Percentiles rank a stretch among this genome's conserved stretches.
Evolutionary conservation across 352 stramenopile species (phyloP).

Genomic region (Phytophthora fragariae): DNA sequence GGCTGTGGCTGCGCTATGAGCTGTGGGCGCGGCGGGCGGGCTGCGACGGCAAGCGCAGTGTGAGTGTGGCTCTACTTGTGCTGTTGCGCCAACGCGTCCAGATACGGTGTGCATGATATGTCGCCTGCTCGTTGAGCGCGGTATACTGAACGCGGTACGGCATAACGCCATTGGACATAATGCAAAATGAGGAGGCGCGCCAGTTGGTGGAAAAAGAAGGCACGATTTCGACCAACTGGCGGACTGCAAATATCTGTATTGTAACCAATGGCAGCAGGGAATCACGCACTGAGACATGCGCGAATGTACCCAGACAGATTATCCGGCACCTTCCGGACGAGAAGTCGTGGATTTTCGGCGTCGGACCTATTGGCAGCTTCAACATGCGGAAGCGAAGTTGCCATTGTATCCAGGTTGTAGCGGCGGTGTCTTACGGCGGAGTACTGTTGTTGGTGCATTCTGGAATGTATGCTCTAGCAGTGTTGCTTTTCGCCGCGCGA

Average conservation of each 20-base stretch:
- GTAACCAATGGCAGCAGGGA: neutral
- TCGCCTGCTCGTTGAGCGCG: slow-evolving; percentile 35
- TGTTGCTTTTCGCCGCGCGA: slow-evolving; percentile 18
- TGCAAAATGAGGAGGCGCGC: neutral
- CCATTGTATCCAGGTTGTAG: neutral
- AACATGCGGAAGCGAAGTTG: neutral
- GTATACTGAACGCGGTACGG: slow-evolving; percentile 5
- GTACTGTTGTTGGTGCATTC: neutral
- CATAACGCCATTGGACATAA: neutral
- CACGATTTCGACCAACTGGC: neutral
- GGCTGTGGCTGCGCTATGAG: neutral
- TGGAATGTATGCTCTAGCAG: neutral
- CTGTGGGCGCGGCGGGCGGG: neutral
- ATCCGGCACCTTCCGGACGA: neutral
- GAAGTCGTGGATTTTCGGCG: neutral
- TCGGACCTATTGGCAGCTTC: slow-evolving; percentile 2
- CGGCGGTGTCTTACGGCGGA: neutral
- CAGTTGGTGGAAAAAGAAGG: neutral
- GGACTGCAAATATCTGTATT: neutral
- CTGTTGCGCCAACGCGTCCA: slow-evolving; percentile 9
- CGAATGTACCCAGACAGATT: neutral
- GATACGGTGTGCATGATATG: slow-evolving; percentile 35
- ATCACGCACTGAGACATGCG: neutral
- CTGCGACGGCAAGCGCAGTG: neutral
- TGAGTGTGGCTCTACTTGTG: neutral